Evolutionary conservation across 176 grass and related monocot genomes (phyloP).

Genomic region (Aegilops longissima): DNA sequence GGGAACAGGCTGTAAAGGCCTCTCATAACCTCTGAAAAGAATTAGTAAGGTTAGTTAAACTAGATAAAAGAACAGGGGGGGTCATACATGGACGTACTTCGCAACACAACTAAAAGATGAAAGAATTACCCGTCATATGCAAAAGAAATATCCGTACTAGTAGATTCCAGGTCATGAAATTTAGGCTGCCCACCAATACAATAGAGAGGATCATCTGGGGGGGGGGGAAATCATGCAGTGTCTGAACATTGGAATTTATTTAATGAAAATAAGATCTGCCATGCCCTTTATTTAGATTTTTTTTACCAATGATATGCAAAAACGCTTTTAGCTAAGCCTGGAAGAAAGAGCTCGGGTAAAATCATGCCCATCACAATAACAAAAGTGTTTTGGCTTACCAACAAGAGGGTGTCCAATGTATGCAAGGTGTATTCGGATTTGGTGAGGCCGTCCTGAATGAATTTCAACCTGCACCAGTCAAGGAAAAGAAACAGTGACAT

Average conservation of each 20-base stretch:
- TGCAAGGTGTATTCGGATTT: slow-evolving; percentile 89
- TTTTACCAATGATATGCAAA: not conserved
- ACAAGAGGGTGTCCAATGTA: slow-evolving; percentile 84
- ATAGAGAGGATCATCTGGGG: slow-evolving; percentile 85
- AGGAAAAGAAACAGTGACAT: slow-evolving; percentile 13
- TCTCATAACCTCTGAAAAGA: slow-evolving; percentile 76
- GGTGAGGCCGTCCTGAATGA: slow-evolving; percentile 79
- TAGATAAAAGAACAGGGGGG: not conserved
- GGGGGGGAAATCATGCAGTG: not conserved
- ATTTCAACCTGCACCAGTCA: slow-evolving; percentile 72
- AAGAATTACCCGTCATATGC: slow-evolving; percentile 77
- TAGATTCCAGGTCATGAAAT: slow-evolving; percentile 40
- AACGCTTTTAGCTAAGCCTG: not conserved
- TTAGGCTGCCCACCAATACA: slow-evolving; percentile 66
- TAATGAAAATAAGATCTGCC: not conserved
- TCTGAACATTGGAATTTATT: slow-evolving; percentile 9
- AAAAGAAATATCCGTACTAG: slow-evolving; percentile 39
- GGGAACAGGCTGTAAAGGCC: slow-evolving; percentile 68
- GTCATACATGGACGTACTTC: not conserved
- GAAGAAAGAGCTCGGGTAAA: not conserved
- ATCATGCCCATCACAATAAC: not conserved
- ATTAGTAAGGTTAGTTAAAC: not conserved
- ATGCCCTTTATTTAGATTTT: not conserved
- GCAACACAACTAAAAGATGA: slow-evolving; percentile 13
- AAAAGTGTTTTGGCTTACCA: slow-evolving; percentile 36